Evolutionary conservation across 306 rosid species (phyloP).

Genomic region (Rosa multiflora): DNA sequence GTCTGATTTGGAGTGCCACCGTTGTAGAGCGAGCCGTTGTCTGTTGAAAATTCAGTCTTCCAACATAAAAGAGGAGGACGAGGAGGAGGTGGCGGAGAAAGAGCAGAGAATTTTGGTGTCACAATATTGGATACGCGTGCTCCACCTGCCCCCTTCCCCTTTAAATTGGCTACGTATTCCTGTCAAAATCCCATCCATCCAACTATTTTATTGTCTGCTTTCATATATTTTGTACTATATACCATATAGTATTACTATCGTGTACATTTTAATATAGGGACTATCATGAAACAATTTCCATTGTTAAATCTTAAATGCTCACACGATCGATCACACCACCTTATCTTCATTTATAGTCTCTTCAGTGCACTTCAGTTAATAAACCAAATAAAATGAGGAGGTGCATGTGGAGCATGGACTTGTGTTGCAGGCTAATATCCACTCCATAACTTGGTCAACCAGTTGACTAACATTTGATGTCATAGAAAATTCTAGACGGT

Average conservation of each 20-base stretch:
- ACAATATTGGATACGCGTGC: conserved; percentile 11
- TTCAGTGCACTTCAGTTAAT: conserved; percentile 10
- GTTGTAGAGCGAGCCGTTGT: too few relatives aligned
- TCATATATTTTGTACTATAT: conserved; percentile 2
- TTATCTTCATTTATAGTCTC: conserved; percentile 34
- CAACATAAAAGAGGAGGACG: neutral
- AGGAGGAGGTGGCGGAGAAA: neutral
- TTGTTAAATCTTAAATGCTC: conserved; percentile 4
- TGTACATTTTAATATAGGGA: neutral
- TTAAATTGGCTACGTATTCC: conserved; percentile 18
- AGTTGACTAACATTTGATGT: neutral
- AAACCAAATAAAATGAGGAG: neutral
- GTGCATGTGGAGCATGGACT: neutral
- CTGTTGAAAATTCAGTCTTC: too few relatives aligned
- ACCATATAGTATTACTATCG: neutral
- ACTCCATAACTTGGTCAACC: neutral
- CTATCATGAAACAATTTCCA: neutral
- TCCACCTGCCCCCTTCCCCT: conserved; percentile 29
- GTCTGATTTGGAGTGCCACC: too few relatives aligned
- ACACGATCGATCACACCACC: conserved; percentile 15
- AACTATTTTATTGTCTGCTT: conserved; percentile 30
- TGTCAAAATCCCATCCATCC: conserved; percentile 35
- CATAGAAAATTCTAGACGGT: neutral
- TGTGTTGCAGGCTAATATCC: neutral
- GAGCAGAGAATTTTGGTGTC: conserved; percentile 16